Percentiles rank a stretch among this genome's conserved stretches.
phyloP scores from a whole-genome alignment of 768 basidiomycete genomes.

The Pleurotus tuoliensis region DNA sequence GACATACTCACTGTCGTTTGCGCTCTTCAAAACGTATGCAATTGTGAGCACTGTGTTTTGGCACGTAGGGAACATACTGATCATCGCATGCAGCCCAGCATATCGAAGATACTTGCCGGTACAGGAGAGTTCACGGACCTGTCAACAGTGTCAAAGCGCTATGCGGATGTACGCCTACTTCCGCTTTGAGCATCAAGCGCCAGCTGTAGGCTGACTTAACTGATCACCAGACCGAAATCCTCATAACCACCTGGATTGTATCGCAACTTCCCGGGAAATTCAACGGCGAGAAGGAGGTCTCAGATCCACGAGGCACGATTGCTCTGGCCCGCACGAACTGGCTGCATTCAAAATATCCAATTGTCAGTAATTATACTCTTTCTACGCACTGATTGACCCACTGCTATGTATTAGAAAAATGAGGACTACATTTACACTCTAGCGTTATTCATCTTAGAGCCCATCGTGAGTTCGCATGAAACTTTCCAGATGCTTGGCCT shows the following conservation, averaged over 20 bases:
- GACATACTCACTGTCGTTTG: slow-evolving; percentile 39
- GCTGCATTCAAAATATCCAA: slow-evolving; percentile 34
- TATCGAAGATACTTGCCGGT: slow-evolving; percentile 36
- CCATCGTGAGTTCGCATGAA: slow-evolving; percentile 24
- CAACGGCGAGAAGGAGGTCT: slow-evolving; percentile 11
- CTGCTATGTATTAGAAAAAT: slow-evolving; percentile 29
- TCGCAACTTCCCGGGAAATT: slow-evolving; percentile 25
- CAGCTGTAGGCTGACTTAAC: background rate
- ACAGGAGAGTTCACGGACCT: slow-evolving; percentile 36
- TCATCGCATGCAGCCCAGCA: slow-evolving; percentile 33
- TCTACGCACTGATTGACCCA: slow-evolving; percentile 32
- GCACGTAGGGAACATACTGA: background rate
- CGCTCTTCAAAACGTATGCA: slow-evolving; percentile 50
- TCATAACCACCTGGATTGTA: slow-evolving; percentile 37
- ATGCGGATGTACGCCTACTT: slow-evolving; percentile 40
- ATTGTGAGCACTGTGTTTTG: slow-evolving; percentile 28
- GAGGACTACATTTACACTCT: slow-evolving; percentile 30
- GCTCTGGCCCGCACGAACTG: slow-evolving; percentile 35
- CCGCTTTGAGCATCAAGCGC: background rate
- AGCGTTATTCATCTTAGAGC: slow-evolving; percentile 27
- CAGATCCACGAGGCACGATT: slow-evolving; percentile 32
- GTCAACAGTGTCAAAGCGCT: slow-evolving; percentile 36
- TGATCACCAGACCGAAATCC: slow-evolving; percentile 34
- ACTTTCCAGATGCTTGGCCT: background rate
- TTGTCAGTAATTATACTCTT: slow-evolving; percentile 31